Evolutionary conservation across 2,329 filamentous ascomycete genomes (phyloP), one percentile per base, ranked within the genome.

Genomic region (Ophiobolus disseminans): DNA sequence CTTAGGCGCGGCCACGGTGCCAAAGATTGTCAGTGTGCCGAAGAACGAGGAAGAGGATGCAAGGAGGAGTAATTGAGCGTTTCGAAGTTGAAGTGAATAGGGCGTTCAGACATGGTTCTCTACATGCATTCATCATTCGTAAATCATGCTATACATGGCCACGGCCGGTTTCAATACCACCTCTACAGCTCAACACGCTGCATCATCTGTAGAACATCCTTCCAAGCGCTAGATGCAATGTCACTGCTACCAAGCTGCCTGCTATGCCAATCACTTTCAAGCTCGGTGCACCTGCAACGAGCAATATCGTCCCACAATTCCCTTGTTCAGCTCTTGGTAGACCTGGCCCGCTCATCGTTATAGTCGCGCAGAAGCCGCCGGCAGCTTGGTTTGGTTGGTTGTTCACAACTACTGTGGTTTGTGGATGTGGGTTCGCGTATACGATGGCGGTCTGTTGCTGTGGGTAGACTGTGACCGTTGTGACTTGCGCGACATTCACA

Each of bases 1-100:
- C 45, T 66, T 82, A 34, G 83, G 82, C 51, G 75, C 78, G 10
- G 74, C 80, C 5, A 76, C 75, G 8, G 79, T 82, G 3, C 81
- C 80, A 7, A 75, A 76, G 53, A 66, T 82, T 45, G 76, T 83
- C 5, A 68, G 68, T 31, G 80, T 83, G 26, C 81, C 80, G 2
- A 82, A 82, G 73, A 77, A 76, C 49, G 78, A 76, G 19, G 76
- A 78, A 53, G 79, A 82, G 58, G 79, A 83, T 63, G 73, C 72
- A 4, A 73, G 80, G 68, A 76, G 62, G 57, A 77, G 78, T 32
- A 80, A 80, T 50, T 73, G 38, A 46, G 38, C 34, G 23, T 34
- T 11, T 40, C 26, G 13, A 9, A 38, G 30, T 14, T 44, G 37
- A 49, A 47, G 5, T 55, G 31, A 46, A 54, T 48, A 20, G 37